Conservation (phyloP, 1,139 yeast genomes). For the Saccharomycopsis crataegensis region DNA sequence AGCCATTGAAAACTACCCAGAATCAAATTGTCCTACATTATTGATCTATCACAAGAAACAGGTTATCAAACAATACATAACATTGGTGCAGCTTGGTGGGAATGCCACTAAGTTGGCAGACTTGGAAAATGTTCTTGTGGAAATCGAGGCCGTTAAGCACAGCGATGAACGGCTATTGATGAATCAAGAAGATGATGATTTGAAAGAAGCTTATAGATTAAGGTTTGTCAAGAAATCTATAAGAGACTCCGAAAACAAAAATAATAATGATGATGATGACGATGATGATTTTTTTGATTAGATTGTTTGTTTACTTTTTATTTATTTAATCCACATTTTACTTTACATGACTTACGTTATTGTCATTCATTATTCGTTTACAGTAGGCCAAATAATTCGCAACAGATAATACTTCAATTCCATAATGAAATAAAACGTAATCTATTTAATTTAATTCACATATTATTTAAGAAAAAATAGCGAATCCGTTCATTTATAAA, state of each 20-base stretch:
- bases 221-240: slow-evolving; percentile 53
- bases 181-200: slow-evolving; percentile 49
- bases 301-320: slow-evolving; percentile 1
- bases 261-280: slow-evolving; percentile 38
- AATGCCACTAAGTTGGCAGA: slow-evolving; percentile 63
- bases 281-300: slow-evolving; percentile 39
- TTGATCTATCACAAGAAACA: slow-evolving; percentile 70
- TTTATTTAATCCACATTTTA: not conserved
- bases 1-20: slow-evolving; percentile 90
- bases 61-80: slow-evolving; percentile 71
- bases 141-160: slow-evolving; percentile 53
- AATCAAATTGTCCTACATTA: slow-evolving; percentile 82
- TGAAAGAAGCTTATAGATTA: slow-evolving; percentile 39
- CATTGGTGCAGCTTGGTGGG: slow-evolving; percentile 79
- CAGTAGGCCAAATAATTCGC: not conserved
- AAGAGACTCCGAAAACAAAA: slow-evolving; percentile 32
- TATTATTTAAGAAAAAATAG: too few species aligned
- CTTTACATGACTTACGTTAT: not conserved
- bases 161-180: slow-evolving; percentile 58
- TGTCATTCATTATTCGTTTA: not conserved
- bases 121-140: slow-evolving; percentile 62
- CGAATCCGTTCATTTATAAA: not conserved
- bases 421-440: too few species aligned
- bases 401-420: not conserved
- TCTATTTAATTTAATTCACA: too few species aligned